These are phyloP conservation scores for Colletotrichum coccodes DNA, from an alignment of 2,329 filamentous ascomycete species.

Conservation along the genomic window DNA sequence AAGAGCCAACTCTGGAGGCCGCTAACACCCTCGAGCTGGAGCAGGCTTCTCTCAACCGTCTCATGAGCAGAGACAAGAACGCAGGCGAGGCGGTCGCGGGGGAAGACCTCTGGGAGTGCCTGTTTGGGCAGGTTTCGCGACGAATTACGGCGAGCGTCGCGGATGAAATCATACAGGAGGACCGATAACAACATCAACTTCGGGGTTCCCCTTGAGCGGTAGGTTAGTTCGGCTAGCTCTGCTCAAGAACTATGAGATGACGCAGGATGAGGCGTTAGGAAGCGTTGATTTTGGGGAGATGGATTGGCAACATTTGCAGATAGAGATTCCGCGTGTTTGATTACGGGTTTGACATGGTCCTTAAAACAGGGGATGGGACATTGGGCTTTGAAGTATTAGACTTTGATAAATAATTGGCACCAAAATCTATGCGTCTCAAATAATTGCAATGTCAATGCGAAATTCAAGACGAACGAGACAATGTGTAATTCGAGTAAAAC, in stretches of 20 bases:
- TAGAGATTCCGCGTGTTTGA: not conserved
- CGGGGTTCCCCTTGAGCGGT: not conserved
- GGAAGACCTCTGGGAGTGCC: conserved; percentile 86
- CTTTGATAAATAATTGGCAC: not conserved
- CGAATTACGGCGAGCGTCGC: conserved; percentile 32
- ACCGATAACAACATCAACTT: not conserved
- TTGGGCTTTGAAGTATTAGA: not conserved
- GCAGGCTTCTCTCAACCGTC: conserved; percentile 72
- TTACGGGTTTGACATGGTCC: not conserved
- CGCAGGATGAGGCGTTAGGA: conserved; percentile 5
- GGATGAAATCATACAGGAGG: not conserved
- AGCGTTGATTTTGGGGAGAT: not conserved
- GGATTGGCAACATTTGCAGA: not conserved
- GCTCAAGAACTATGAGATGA: not conserved
- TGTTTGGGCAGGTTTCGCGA: conserved; percentile 73
- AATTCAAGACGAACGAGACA: not conserved
- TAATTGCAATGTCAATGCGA: not conserved
- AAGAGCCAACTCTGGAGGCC: conserved; percentile 76
- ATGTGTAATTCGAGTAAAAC: not conserved
- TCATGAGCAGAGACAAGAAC: conserved; percentile 76
- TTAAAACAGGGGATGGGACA: not conserved
- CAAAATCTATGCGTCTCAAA: not conserved
- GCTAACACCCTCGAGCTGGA: conserved; percentile 89
- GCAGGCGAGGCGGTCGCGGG: conserved; percentile 84
- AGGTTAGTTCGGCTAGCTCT: no score